Evolutionary conservation across 768 basidiomycete species (phyloP), one percentile per base, ranked within the genome.

Genomic region (Pisolithus orientalis): DNA sequence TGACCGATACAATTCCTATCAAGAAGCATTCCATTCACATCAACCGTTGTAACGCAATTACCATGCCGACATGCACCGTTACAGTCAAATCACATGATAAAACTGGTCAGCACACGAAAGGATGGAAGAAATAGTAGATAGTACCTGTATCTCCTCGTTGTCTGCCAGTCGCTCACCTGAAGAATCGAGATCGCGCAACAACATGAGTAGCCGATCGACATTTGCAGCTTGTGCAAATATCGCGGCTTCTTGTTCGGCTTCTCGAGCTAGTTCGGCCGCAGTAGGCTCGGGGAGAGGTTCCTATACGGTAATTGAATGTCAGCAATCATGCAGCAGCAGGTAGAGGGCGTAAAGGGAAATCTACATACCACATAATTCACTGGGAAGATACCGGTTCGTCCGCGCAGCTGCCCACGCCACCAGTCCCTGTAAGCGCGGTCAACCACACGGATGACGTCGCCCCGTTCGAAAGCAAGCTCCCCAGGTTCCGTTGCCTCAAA

Each of bases 381-480:
- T 0, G 95, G 95, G 69, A 98, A 97, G 44, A 98, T 98, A 42
- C 93, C 93, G 3, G 93, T 92, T 53, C 89, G 74, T 0, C 91
- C 94, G 62, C 84, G 88, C 43, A 94, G 68, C 59, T 96, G 93
- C 1, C 95, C 95, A 24, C 91, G 72, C 92, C 94, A 97, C 95
- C 95, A 98, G 64, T 96, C 93, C 60, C 90, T 87, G 68, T 95
- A 95, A 24, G 86, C 87, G 25, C 92, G 82, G 65, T 96, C 93
- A 24, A 97, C 84, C 13, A 98, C 94, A 62, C 93, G 92, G 74
- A 97, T 93, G 44, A 95, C 75, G 57, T 96, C 94, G 2, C 94
- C 95, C 58, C 87, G 87, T 47, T 91, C 86, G 62, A 98, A 95
- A 1, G 85, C 84, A 1, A 98, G 78, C 65, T 98, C 95, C 10